Base-by-base conservation (phyloP, 768 basidiomycete species). In the Leucocoprinus sp. region DNA sequence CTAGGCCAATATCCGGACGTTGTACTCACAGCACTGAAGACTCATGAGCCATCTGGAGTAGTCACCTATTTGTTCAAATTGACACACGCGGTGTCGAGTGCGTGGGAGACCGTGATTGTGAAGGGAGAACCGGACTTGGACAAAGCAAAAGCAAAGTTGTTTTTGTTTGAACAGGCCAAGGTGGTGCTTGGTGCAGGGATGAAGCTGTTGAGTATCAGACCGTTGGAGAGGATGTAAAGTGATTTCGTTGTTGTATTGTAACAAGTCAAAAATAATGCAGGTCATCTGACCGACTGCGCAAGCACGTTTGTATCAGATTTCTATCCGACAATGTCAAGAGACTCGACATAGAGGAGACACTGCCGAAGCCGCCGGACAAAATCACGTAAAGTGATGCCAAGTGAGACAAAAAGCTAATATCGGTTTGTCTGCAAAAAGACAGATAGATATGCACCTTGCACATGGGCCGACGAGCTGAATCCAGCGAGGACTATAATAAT, bases 61-160 rank as follows among this genome's bases (percentile, higher is more conserved):
- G 92, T 96, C 50, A 93, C 90, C 4, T 99, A 81, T 60, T 80
- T 80, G 36, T 93, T 96, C 70, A 75, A 79, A 54, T 71, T 97
- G 26, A 78, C 81, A 35, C 95, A 96, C 56, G 82, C 84, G 5
- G 92, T 97, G 56, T 86, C 83, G 50, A 84, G 82, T 47, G 91
- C 93, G 28, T 97, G 92, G 93, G 93, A 96, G 66, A 76, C 73
- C 2, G 76, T 96, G 6, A 74, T 86, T 39, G 93, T 97, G 33
- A 84, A 86, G 56, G 85, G 89, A 1, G 87, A 92, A 63, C 61
- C 67, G 52, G 87, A 93, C 54, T 37, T 70, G 34, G 82, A 80
- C 49, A 84, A 83, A 57, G 93, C 91, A 1, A 64, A 74, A 50
- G 95, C 93, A 8, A 72, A 89, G 58, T 67, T 98, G 71, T 95